Base-by-base conservation (phyloP, 1,139 yeast genomes). In the Suhomyces chickasaworum region DNA sequence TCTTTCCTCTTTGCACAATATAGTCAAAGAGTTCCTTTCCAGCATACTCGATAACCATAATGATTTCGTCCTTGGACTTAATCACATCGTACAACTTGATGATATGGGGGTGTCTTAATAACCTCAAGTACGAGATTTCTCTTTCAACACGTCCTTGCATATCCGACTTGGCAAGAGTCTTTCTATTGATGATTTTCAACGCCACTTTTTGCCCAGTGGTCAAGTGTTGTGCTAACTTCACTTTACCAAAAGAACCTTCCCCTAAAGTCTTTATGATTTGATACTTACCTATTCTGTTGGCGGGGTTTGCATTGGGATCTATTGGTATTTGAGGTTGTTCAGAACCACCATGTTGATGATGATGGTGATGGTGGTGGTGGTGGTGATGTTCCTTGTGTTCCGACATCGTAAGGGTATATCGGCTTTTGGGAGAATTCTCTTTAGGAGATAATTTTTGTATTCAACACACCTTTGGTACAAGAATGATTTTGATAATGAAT, bases 81-180 rank as follows among this genome's bases (percentile, higher is more conserved):
- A 93, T 93, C 44, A 93, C 99, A 66, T 93, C 99, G 69, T 91
- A 93, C 50, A 93, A 77, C 68, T 93, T 93, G 71, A 93, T 93
- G 65, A 93, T 93, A 66, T 93, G 99, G 4, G 98, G 99, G 65
- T 93, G 99, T 68, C 98, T 82, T 53, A 93, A 77, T 50, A 93
- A 74, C 48, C 98, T 75, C 55, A 93, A 76, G 65, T 93, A 93
- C 7, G 96, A 86, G 50, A 93, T 93, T 65, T 93, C 99, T 56
- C 99, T 77, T 70, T 93, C 99, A 29, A 93, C 85, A 50, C 99
- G 76, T 25, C 98, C 98, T 63, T 93, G 97, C 99, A 93, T 93
- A 67, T 93, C 99, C 7, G 91, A 83, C 64, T 93, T 93, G 45
- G 97, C 96, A 62, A 93, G 75, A 0, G 97, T 90, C 68, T 90